A percentile compares a stretch with the other conserved stretches of the same genome.
Conservation (phyloP, 1,284 basidiomycete species). For the Earliella scabrosa region DNA sequence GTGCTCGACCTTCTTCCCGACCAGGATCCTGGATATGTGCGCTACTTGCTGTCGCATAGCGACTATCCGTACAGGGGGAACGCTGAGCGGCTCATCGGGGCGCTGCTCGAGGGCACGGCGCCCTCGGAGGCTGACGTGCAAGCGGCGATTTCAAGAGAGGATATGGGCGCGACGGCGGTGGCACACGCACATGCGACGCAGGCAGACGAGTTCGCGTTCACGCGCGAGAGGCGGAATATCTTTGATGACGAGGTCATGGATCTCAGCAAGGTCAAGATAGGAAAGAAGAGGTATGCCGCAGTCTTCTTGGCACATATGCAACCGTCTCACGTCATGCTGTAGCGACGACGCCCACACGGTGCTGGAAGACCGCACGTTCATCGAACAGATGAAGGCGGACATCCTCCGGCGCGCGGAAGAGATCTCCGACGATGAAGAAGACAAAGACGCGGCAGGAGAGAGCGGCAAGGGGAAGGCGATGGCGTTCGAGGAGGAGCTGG, state of each 20-base stretch:
- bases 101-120: slow-evolving; percentile 73
- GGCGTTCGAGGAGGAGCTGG: slow-evolving; percentile 57
- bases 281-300: slow-evolving; percentile 65
- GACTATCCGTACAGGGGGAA: slow-evolving; percentile 52
- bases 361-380: slow-evolving; percentile 60
- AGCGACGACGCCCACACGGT: slow-evolving; percentile 52
- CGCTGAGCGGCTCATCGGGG: slow-evolving; percentile 64
- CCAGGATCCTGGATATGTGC: slow-evolving; percentile 55
- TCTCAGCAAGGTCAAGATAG: slow-evolving; percentile 57
- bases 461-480: slow-evolving; percentile 38
- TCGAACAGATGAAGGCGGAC: slow-evolving; percentile 79
- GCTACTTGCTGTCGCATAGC: slow-evolving; percentile 54
- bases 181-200: neutral
- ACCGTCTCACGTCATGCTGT: slow-evolving; percentile 16
- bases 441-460: slow-evolving; percentile 36
- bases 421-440: slow-evolving; percentile 69
- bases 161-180: neutral
- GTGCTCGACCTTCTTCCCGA: slow-evolving; percentile 77
- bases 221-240: slow-evolving; percentile 64
- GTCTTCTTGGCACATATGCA: neutral
- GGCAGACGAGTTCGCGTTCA: slow-evolving; percentile 39
- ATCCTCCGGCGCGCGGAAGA: slow-evolving; percentile 79
- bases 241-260: slow-evolving; percentile 78
- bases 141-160: slow-evolving; percentile 15
- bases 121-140: slow-evolving; percentile 46